Evolutionary conservation across 306 rosid genomes (phyloP), one percentile per base, ranked within the genome.

Genomic region (Quercus robur): DNA sequence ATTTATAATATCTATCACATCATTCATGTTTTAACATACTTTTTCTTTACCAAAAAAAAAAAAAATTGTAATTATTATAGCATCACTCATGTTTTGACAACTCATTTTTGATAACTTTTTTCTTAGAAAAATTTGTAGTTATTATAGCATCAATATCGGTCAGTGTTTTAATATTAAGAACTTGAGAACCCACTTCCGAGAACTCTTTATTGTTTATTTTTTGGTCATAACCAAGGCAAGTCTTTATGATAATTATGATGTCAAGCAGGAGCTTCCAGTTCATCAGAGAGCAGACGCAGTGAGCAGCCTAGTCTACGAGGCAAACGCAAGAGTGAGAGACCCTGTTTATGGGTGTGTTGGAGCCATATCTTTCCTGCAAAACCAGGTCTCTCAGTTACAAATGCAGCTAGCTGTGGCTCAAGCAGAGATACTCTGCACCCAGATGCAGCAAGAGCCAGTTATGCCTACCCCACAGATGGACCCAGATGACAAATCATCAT

Each of bases 291-390:
- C 88, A 61, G 99, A 95, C 80, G 97, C 99, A 57, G 99, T 93
- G 85, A 94, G 93, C 83, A 94, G 99, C 25, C 11, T 94, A 76
- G 99, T 94, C 72, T 94, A 94, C 46, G 99, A 94, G 74, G 97
- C 99, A n/a, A 91, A 86, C 75, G 99, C 99, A 44, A 91, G 99
- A 82, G 83, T 86, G 55, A 54, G 95, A n/a, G 97, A 94, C 83
- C 99, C 99, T 2, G 97, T 94, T 7, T 94, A 93, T 19, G 99
- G 99, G 0, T 91, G 98, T 26, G 98, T 91, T 19, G 98, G 99
- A 74, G 97, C 91, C 56, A 91, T 95, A 52, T 91, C 97, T 1
- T 87, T 75, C 81, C 77, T 95, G 18, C 99, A 95, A 75, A 93
- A 87, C 75, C 94, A 95, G 69, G 98, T 93, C 21, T 86, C 98